These are phyloP conservation scores for Diaporthe destruens DNA, from an alignment of 2,329 filamentous ascomycete species.

Conservation along the genomic window DNA sequence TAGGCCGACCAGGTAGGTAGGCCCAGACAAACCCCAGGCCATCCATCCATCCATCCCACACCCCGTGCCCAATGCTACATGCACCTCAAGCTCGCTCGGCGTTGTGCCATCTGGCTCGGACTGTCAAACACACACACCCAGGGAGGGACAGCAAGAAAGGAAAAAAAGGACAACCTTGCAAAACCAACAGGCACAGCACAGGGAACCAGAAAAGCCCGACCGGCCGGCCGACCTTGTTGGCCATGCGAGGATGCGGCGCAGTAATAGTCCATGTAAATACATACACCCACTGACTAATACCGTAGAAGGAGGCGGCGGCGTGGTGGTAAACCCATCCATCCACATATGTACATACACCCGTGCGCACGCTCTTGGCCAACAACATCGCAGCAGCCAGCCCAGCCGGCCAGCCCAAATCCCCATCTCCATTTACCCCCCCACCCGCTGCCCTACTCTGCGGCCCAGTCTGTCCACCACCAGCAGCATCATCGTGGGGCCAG, in stretches of 20 bases:
- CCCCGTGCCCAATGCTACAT: neutral
- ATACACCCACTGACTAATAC: too few relatives aligned
- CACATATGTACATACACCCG: neutral
- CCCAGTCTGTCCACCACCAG: neutral
- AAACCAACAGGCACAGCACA: neutral
- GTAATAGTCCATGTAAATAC: too few relatives aligned
- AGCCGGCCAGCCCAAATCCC: too few relatives aligned
- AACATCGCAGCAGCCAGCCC: too few relatives aligned
- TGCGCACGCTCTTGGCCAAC: too few relatives aligned
- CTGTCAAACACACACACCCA: neutral
- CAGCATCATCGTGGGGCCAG: conserved; percentile 6
- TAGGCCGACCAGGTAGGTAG: too few relatives aligned
- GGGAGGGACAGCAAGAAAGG: neutral
- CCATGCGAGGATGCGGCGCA: conserved; percentile 4
- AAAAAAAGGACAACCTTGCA: too few relatives aligned
- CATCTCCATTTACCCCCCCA: neutral
- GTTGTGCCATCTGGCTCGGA: conserved; percentile 20
- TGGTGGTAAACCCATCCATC: neutral
- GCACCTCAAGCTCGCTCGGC: neutral
- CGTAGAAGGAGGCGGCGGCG: too few relatives aligned
- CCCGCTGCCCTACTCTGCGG: neutral
- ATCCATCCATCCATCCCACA: too few relatives aligned
- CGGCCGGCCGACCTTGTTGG: neutral
- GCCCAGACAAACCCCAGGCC: too few relatives aligned
- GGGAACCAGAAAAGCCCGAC: neutral